phyloP scores from a whole-genome alignment of 192 early-diverging fungal species.

The Polychytrium aggregatum region DNA sequence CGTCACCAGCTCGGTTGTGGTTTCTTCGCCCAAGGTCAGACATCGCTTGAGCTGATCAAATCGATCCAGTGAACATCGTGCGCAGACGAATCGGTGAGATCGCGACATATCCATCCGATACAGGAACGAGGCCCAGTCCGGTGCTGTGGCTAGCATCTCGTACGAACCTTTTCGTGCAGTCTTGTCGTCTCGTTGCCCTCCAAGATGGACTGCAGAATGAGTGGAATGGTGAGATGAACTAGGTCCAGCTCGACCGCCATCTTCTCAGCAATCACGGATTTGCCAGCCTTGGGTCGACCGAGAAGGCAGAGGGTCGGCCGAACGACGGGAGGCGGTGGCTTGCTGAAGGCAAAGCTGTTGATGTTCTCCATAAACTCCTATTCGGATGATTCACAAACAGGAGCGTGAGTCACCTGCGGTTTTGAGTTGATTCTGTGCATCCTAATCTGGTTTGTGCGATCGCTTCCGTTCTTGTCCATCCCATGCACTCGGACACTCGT shows the following conservation, averaged over 20 bases:
- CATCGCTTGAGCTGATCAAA: constrained; percentile 11
- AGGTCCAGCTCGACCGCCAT: constrained; percentile 22
- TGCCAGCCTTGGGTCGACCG: constrained; percentile 33
- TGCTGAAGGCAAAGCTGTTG: constrained; percentile 7
- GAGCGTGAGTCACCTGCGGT: no score
- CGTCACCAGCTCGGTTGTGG: constrained; percentile 20
- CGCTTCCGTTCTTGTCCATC: no score
- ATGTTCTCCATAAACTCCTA: constrained; percentile 28
- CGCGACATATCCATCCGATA: no score
- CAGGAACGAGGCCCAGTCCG: no score
- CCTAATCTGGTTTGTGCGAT: no score
- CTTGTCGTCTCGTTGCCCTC: constrained; percentile 18
- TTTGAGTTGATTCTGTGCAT: no score
- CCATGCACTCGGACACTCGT: no score
- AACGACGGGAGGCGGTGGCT: constrained; percentile 24
- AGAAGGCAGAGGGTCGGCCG: constrained; percentile 26
- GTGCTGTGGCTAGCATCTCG: no score
- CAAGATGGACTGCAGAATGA: constrained; percentile 25
- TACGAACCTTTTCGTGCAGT: constrained; percentile 12
- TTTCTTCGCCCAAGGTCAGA: constrained; percentile 16
- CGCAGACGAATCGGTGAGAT: neutral
- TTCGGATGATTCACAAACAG: neutral
- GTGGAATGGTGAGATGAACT: constrained; percentile 25
- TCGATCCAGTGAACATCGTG: neutral
- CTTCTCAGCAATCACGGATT: constrained; percentile 19